Conservation (phyloP, 75 land plant genomes). For the Pinus tabuliformis region DNA sequence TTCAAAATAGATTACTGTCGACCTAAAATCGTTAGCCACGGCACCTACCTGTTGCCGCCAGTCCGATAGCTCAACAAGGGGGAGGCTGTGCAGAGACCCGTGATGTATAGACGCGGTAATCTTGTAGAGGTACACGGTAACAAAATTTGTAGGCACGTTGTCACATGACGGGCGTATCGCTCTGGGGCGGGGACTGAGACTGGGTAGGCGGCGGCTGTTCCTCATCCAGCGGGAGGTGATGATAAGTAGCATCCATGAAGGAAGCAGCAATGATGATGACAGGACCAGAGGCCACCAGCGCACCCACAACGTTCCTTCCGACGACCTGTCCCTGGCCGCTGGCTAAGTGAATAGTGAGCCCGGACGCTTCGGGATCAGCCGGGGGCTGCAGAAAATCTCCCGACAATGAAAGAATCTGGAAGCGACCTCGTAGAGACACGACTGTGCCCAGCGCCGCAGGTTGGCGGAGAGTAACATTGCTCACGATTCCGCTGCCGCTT, state of each 20-base stretch:
- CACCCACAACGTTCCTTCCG: constrained; percentile 67
- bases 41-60: too few species aligned
- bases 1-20: too few species aligned
- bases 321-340: constrained; percentile 74
- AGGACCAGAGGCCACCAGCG: constrained; percentile 64
- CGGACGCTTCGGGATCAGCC: constrained; percentile 34
- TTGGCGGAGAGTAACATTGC: constrained; percentile 67
- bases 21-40: too few species aligned
- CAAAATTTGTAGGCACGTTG: too few species aligned
- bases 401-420: constrained; percentile 51
- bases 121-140: too few species aligned
- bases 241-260: constrained; percentile 60
- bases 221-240: constrained; percentile 59
- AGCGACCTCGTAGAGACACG: constrained; percentile 60
- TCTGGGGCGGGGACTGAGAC: too few species aligned
- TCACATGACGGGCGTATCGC: too few species aligned
- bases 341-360: constrained; percentile 55
- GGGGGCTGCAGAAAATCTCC: constrained; percentile 60
- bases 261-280: constrained; percentile 66
- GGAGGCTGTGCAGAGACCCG: too few species aligned
- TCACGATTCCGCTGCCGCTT: constrained; percentile 57
- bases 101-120: too few species aligned
- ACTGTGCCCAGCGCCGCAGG: constrained; percentile 53
- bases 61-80: too few species aligned
- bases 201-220: constrained; percentile 13